phyloP scores from a whole-genome alignment of 441 rosid species.

The Geranium incanum region DNA sequence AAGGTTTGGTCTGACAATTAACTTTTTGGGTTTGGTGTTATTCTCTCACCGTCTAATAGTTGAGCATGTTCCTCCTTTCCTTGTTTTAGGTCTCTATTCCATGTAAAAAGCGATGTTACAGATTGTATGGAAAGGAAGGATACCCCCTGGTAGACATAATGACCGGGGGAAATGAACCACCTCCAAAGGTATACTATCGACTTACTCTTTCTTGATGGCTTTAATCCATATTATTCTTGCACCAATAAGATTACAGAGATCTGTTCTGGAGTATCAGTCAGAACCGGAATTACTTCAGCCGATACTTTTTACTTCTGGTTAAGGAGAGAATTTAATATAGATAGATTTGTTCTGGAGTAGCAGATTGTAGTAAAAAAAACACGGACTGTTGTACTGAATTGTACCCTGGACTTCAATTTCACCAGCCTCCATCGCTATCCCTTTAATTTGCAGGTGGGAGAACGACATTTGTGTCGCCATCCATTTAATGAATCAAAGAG shows the following conservation, averaged over 20 bases:
- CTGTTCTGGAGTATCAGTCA: neutral
- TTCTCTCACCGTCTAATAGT: neutral
- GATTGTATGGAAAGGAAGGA: slow-evolving; percentile 78
- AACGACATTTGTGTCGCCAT: slow-evolving; percentile 72
- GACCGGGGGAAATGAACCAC: slow-evolving; percentile 84
- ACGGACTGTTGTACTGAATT: neutral
- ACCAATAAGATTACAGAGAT: neutral
- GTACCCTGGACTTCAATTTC: neutral
- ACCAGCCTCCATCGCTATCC: neutral
- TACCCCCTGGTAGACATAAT: slow-evolving; percentile 89
- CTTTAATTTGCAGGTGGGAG: slow-evolving; percentile 54
- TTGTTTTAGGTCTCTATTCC: slow-evolving; percentile 76
- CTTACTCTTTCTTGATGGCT: neutral
- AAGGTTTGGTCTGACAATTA: slow-evolving; percentile 42
- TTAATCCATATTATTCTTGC: neutral
- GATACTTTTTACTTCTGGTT: neutral
- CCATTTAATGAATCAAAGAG: slow-evolving; percentile 92
- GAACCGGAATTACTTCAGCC: neutral
- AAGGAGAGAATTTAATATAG: neutral
- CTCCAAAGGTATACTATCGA: slow-evolving; percentile 55
- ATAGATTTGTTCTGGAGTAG: neutral
- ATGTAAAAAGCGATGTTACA: slow-evolving; percentile 69
- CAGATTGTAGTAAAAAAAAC: neutral
- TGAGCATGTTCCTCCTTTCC: slow-evolving; percentile 16
- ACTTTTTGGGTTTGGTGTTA: neutral